Evolutionary conservation across 768 basidiomycete genomes (phyloP).

Genomic region (Lactifluus subvellereus): DNA sequence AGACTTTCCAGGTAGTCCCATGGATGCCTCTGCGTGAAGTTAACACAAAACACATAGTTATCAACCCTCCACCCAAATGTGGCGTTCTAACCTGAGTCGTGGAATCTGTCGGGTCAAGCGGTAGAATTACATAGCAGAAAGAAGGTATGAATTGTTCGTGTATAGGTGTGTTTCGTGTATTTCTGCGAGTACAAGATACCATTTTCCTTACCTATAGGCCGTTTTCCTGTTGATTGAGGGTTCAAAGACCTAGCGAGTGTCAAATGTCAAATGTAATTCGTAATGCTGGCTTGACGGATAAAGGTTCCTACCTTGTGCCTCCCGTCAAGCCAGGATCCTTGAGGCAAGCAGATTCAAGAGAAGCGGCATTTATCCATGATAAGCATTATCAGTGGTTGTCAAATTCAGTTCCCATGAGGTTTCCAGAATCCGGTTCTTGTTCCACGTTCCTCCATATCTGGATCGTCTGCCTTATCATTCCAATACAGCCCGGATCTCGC

Average conservation of each 20-base stretch:
- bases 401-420: not conserved
- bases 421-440: not conserved
- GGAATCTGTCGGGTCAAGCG: not conserved
- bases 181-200: not conserved
- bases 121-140: not conserved
- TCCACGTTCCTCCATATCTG: not conserved
- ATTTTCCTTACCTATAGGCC: not conserved
- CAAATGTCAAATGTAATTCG: not conserved
- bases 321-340: not conserved
- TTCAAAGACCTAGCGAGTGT: not conserved
- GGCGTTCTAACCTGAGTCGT: not conserved
- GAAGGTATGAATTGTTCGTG: not conserved
- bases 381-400: not conserved
- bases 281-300: not conserved
- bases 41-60: not conserved
- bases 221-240: not conserved
- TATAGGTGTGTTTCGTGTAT: constrained; percentile 11
- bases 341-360: not conserved
- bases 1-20: not conserved
- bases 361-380: too few species aligned
- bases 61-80: not conserved
- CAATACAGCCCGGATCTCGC: too few species aligned
- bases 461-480: not conserved
- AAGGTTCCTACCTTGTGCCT: not conserved
- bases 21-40: not conserved